Conservation (phyloP, 768 basidiomycete species). For the Mycena olivaceomarginata region DNA sequence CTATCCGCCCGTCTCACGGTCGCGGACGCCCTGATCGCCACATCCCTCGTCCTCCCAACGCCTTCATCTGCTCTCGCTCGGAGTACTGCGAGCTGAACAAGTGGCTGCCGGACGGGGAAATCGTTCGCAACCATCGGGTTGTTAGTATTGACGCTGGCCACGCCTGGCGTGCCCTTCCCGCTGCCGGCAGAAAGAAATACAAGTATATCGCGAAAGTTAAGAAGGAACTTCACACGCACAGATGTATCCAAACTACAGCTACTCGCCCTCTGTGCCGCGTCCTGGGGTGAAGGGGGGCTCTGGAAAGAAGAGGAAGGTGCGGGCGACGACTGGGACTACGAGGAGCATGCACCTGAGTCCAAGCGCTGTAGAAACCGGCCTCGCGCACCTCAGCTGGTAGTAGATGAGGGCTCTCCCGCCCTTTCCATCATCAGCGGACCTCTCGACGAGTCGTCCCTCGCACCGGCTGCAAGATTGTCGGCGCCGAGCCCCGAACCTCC, state of each 20-base stretch:
- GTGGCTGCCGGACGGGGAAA: conserved; percentile 58
- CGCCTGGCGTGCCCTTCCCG: conserved; percentile 74
- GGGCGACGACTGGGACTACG: conserved; percentile 56
- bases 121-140: conserved; percentile 80
- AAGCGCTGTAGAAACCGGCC: conserved; percentile 29
- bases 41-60: conserved; percentile 83
- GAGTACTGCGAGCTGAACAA: conserved; percentile 75
- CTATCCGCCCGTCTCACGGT: conserved; percentile 44
- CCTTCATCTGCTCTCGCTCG: conserved; percentile 85
- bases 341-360: conserved; percentile 52
- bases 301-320: conserved; percentile 60
- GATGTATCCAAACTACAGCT: conserved; percentile 74
- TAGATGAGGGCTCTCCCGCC: background rate
- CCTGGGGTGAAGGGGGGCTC: conserved; percentile 47
- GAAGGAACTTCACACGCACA: conserved; percentile 61
- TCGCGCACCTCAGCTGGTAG: background rate
- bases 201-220: conserved; percentile 21
- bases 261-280: conserved; percentile 61
- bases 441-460: background rate
- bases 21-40: conserved; percentile 61
- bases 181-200: conserved; percentile 55
- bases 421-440: background rate
- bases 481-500: conserved; percentile 14
- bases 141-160: conserved; percentile 80
- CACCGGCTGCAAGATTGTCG: background rate